These are phyloP conservation scores for Graphilbum fragrans DNA, from an alignment of 2,329 filamentous ascomycete species.

Conservation along the genomic window DNA sequence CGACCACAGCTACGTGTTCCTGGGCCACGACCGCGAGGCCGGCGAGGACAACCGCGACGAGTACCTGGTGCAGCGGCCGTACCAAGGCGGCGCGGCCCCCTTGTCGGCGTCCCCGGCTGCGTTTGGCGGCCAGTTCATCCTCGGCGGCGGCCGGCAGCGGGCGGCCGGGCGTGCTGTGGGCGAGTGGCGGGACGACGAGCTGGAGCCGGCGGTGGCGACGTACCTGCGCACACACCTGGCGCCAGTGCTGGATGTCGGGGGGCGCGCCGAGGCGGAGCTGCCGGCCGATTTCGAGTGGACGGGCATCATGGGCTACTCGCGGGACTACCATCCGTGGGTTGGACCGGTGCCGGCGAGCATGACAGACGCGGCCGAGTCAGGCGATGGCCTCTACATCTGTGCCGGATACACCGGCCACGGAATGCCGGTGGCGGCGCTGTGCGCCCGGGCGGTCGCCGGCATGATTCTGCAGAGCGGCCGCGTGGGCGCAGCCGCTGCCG, in stretches of 20 bases:
- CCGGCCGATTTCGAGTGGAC: constrained; percentile 56
- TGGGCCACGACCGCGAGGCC: constrained; percentile 23
- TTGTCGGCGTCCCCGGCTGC: not conserved
- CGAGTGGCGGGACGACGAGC: constrained; percentile 20
- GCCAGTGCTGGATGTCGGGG: constrained; percentile 27
- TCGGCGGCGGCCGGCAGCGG: constrained; percentile 56
- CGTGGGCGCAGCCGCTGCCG: not conserved
- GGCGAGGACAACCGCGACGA: constrained; percentile 40
- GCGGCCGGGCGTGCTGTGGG: constrained; percentile 33
- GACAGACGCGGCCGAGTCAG: too few relatives aligned
- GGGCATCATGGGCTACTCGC: constrained; percentile 66
- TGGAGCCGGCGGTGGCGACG: constrained; percentile 31
- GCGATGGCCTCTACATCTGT: constrained; percentile 48
- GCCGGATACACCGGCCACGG: constrained; percentile 64
- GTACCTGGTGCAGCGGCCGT: constrained; percentile 60
- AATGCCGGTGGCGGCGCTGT: constrained; percentile 61
- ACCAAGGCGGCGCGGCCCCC: constrained; percentile 4
- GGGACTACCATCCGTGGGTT: constrained; percentile 59
- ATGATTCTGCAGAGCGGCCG: constrained; percentile 37
- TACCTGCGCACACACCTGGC: constrained; percentile 39
- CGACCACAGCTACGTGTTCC: constrained; percentile 51
- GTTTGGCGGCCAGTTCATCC: constrained; percentile 48
- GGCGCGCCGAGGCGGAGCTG: constrained; percentile 22
- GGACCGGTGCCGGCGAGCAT: constrained; percentile 45
- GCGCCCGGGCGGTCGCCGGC: constrained; percentile 49